Evolutionary conservation across 192 early-diverging fungal species (phyloP), one percentile per base, ranked within the genome.

Genomic region (Globomyces pollinis-pini): DNA sequence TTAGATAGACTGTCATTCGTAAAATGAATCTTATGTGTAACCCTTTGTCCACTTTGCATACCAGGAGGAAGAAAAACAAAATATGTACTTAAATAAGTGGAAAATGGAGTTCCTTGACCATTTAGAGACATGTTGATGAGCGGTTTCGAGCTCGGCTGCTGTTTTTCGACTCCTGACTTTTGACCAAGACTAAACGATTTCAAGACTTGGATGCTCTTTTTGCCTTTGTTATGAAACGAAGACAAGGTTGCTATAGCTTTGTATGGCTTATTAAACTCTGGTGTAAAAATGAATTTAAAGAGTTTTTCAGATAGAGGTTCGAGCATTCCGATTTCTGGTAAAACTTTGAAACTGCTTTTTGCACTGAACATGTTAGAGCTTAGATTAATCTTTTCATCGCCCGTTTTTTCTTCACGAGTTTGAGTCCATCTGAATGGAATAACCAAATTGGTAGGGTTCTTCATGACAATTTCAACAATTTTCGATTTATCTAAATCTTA

Each of bases 221-320:
- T 16, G 20, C 31, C 18, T 50, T 31, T 16, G n/a, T n/a, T n/a
- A 43, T 44, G 24, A 51, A 35, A 1, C 35, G 35, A 23, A 49
- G 39, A 6, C 29, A 29, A n/a, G 34, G 56, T 36, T 62, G 55
- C 4, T n/a, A n/a, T n/a, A n/a, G n/a, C n/a, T 70, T 78, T 67
- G 52, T 72, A 79, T 1, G 45, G 36, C 43, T 66, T 67, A 9
- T 29, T 42, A 18, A 26, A 12, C 8, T 45, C 28, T 6, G 73
- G 73, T 11, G 38, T 60, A 59, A 79, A 79, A 23, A 28, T 16
- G 29, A 79, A 51, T 36, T 67, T 47, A 39, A 79, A 79, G 0
- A n/a, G 49, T 38, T 59, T 63, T 1, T 62, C 63, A 12, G 38
- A 21, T 20, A 63, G 53, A 0, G 77, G 71, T 3, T 57, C 29